Evolutionary conservation across 805 yeast genomes (phyloP), one percentile per base, ranked within the genome.

Genomic region (Wickerhamomyces xylosicus): DNA sequence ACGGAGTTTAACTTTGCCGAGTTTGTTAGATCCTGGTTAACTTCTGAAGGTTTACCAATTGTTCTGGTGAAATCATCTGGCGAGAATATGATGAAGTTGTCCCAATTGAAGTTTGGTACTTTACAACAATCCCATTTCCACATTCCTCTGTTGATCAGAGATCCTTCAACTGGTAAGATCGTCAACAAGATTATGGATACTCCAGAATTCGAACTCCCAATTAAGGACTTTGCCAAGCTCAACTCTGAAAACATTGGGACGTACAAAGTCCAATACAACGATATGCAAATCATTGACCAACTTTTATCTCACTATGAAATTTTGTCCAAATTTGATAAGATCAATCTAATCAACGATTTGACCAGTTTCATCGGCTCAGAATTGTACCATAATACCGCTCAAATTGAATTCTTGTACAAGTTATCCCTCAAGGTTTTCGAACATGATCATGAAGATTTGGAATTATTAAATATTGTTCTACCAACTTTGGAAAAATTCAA

Each of bases 41-140:
- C 73, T 49, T 56, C 67, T 13, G 66, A 79, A 0, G 87, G 89
- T 1, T 70, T 59, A 38, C 86, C 89, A 5, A 52, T 73, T 2
- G 49, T 80, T 6, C 47, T 54, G 3, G 72, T 73, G 3, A 42
- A 49, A 1, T 33, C 49, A 1, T 50, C 50, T 18, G 56, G 50
- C 0, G 57, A 50, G 3, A 50, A 43, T 15, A 11, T 11, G 7
- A 4, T 5, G 58, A 55, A 37, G 49, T 69, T 3, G 52, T 48
- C 19, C 35, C 70, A 31, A 18, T 63, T 55, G 31, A 75, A 71
- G 47, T 62, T 64, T 41, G 55, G 69, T 43, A 64, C 47, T 38
- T 19, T 54, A n/a, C 41, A 50, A 13, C 45, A 47, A 13, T 45
- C 49, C 11, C 42, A 57, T n/a, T 81, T 63, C 50, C 80, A 77